Conservation (phyloP, 805 yeast species). For the Ogataea ganodermae region DNA sequence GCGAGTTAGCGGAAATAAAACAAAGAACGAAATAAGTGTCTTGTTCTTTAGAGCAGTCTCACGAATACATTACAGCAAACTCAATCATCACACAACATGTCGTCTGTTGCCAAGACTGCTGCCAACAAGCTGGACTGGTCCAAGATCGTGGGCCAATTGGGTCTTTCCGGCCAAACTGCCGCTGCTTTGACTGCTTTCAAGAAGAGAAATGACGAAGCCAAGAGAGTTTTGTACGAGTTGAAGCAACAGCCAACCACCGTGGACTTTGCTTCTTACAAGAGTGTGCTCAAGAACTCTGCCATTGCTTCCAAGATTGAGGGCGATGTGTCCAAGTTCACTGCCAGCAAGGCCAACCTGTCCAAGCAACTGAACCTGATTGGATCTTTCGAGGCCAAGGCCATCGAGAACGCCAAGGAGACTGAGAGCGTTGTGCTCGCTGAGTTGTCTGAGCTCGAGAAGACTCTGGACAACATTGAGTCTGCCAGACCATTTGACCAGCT, state of each 20-base stretch:
- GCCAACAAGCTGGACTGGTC: constrained; percentile 95
- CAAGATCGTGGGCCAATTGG: constrained; percentile 81
- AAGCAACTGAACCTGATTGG: constrained; percentile 91
- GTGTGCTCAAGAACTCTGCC: constrained; percentile 75
- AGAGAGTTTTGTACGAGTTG: constrained; percentile 73
- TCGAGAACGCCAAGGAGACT: constrained; percentile 92
- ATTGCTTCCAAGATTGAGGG: constrained; percentile 80
- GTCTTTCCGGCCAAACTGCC: constrained; percentile 91
- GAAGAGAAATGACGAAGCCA: constrained; percentile 98
- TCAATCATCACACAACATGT: constrained; percentile 16
- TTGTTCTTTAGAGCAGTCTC: background rate
- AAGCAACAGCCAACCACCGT: constrained; percentile 72
- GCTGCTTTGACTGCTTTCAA: constrained; percentile 86
- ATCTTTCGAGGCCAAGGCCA: constrained; percentile 91
- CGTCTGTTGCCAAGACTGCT: constrained; percentile 51
- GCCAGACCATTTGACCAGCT: constrained; percentile 98
- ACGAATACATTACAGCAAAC: background rate
- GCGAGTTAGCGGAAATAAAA: constrained; percentile 9
- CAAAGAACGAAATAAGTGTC: background rate
- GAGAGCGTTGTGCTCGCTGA: constrained; percentile 87
- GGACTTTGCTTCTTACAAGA: constrained; percentile 80
- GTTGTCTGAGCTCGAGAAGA: constrained; percentile 79
- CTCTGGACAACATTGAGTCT: constrained; percentile 89
- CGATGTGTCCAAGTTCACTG: constrained; percentile 74
- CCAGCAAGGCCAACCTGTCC: constrained; percentile 81